Evolutionary conservation across 495 filamentous ascomycete genomes (phyloP).

Genomic region (Aspergillus cavernicola): DNA sequence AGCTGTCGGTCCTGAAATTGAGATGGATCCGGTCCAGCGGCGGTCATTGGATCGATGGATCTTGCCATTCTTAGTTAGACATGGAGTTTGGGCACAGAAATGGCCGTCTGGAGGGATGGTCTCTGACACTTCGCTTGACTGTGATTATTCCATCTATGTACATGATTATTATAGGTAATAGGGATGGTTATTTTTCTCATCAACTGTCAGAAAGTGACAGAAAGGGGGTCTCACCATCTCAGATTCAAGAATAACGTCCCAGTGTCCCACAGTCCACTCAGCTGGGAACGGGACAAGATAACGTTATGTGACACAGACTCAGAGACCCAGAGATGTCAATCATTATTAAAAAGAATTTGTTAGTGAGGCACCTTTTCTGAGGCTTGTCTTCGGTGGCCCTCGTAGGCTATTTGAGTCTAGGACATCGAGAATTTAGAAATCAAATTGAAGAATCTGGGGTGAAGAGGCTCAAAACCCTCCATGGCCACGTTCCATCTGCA

Average conservation of each 20-base stretch:
- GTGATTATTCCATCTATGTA: no score
- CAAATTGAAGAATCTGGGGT: slow-evolving; percentile 5
- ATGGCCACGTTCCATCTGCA: not conserved
- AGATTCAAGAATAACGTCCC: no score
- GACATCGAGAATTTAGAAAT: not conserved
- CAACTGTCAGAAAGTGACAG: no score
- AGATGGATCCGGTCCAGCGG: not conserved
- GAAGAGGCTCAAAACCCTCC: slow-evolving; percentile 18
- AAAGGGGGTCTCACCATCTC: slow-evolving; percentile 3
- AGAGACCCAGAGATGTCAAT: not conserved
- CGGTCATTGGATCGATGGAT: not conserved
- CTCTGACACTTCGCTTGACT: not conserved
- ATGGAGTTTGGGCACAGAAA: not conserved
- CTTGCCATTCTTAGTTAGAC: not conserved
- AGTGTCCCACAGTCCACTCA: no score
- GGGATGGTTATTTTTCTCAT: not conserved
- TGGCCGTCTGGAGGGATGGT: no score
- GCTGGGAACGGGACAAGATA: not conserved
- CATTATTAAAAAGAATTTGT: not conserved
- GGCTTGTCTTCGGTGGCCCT: not conserved
- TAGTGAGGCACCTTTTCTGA: no score
- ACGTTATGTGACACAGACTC: not conserved
- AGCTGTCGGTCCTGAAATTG: not conserved
- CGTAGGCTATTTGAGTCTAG: not conserved
- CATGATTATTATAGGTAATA: no score